phyloP scores from a whole-genome alignment of 441 rosid species.

The Dalechampia spathulata region DNA sequence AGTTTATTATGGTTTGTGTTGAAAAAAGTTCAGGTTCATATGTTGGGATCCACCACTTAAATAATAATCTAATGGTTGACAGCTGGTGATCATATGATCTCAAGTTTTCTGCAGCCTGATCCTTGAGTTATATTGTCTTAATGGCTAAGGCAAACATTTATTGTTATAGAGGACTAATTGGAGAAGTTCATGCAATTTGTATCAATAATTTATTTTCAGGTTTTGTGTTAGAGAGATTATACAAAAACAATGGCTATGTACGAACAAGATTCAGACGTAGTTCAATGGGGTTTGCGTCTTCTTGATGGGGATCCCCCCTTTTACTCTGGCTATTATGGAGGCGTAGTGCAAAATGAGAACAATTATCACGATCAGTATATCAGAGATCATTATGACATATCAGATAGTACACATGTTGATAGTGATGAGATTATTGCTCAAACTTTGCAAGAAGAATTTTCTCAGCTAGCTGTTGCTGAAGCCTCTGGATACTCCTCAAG shows the following conservation, averaged over 20 bases:
- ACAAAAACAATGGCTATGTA: slow-evolving; percentile 29
- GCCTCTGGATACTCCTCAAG: slow-evolving; percentile 26
- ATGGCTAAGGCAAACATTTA: neutral
- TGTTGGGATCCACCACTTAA: neutral
- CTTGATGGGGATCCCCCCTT: slow-evolving; percentile 45
- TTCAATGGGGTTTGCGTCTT: slow-evolving; percentile 59
- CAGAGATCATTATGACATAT: slow-evolving; percentile 35
- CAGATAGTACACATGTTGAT: slow-evolving; percentile 39
- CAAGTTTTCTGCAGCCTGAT: neutral
- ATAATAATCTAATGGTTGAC: neutral
- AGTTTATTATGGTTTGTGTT: neutral
- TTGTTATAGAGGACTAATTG: neutral
- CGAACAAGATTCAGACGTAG: slow-evolving; percentile 59
- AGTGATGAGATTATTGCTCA: slow-evolving; percentile 63
- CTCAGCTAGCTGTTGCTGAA: slow-evolving; percentile 53
- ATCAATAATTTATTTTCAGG: no score
- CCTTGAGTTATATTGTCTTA: neutral
- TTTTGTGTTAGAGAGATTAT: neutral
- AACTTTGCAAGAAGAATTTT: slow-evolving; percentile 62
- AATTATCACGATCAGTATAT: slow-evolving; percentile 29
- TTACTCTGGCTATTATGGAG: slow-evolving; percentile 32
- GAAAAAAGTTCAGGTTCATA: neutral
- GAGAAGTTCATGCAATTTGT: neutral
- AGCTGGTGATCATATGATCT: slow-evolving; percentile 3
- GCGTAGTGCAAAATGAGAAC: slow-evolving; percentile 21